Percentiles rank a stretch among this genome's conserved stretches.
Evolutionary conservation across 2,329 filamentous ascomycete genomes (phyloP).

Genomic region (Diaporthe australafricana): DNA sequence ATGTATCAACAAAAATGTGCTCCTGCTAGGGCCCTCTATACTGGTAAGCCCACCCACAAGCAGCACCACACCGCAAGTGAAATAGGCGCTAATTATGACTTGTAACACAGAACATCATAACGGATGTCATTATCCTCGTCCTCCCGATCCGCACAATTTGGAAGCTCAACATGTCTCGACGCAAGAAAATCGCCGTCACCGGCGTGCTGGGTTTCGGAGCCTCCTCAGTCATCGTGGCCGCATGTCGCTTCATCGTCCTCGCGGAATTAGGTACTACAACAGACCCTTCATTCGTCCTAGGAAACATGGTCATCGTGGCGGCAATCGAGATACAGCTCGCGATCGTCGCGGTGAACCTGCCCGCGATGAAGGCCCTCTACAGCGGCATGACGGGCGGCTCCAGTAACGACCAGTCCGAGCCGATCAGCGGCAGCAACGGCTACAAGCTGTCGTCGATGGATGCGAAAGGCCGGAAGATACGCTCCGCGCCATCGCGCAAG

Average conservation of each 20-base stretch:
- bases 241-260: slow-evolving; percentile 25
- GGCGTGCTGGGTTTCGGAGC: slow-evolving; percentile 29
- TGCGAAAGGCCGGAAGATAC: background rate
- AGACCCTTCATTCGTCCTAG: slow-evolving; percentile 23
- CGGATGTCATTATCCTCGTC: slow-evolving; percentile 31
- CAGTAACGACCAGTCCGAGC: background rate
- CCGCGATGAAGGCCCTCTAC: slow-evolving; percentile 23
- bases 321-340: slow-evolving; percentile 32
- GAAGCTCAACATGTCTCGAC: slow-evolving; percentile 31
- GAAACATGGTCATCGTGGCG: slow-evolving; percentile 34
- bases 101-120: slow-evolving; percentile 20
- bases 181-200: slow-evolving; percentile 28
- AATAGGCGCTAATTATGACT: background rate
- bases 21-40: background rate
- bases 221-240: slow-evolving; percentile 32
- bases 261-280: background rate
- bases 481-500: background rate
- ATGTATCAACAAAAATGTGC: background rate
- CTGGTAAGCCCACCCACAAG: background rate
- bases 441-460: slow-evolving; percentile 17
- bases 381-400: slow-evolving; percentile 9
- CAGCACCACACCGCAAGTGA: too few species aligned
- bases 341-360: slow-evolving; percentile 31
- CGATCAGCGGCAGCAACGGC: slow-evolving; percentile 5
- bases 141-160: slow-evolving; percentile 33